Evolutionary conservation across 2,329 filamentous ascomycete species (phyloP).

Genomic region (Curvularia lunata): DNA sequence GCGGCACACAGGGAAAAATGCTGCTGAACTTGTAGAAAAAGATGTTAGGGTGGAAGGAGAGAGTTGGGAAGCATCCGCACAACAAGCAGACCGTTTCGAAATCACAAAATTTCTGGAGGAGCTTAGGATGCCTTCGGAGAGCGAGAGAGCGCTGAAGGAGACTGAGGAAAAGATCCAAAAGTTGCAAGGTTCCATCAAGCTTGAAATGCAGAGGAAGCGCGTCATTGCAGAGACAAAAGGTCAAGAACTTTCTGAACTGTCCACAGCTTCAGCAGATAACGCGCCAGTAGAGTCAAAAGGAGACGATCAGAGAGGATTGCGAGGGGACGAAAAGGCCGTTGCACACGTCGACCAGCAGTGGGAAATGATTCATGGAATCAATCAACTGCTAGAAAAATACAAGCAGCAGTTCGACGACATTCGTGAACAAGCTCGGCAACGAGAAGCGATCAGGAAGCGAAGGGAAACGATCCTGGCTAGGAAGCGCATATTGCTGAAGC

Average conservation of each 20-base stretch:
- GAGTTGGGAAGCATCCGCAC: neutral
- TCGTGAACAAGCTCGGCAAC: neutral
- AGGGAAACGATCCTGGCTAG: neutral
- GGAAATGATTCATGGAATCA: neutral
- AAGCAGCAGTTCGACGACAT: neutral
- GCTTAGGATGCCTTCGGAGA: neutral
- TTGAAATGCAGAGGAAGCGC: neutral
- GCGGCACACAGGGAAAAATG: neutral
- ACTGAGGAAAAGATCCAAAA: slow-evolving; percentile 5
- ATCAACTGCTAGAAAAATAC: neutral
- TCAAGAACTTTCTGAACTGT: neutral
- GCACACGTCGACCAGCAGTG: neutral
- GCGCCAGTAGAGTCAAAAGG: neutral
- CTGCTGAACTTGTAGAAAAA: neutral
- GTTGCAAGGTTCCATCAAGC: neutral
- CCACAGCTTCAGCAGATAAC: neutral
- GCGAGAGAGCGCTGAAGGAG: neutral
- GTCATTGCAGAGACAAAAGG: neutral
- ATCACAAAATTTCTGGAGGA: slow-evolving; percentile 1
- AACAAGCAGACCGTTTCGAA: neutral
- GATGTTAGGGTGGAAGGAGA: neutral
- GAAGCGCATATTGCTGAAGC: slow-evolving; percentile 3
- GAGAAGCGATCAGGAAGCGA: neutral
- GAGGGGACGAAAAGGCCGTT: neutral
- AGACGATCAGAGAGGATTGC: neutral